A percentile compares a stretch with the other conserved stretches of the same genome.
Evolutionary conservation across 352 stramenopile species (phyloP).

Genomic region (Globisporangium echinulatum): DNA sequence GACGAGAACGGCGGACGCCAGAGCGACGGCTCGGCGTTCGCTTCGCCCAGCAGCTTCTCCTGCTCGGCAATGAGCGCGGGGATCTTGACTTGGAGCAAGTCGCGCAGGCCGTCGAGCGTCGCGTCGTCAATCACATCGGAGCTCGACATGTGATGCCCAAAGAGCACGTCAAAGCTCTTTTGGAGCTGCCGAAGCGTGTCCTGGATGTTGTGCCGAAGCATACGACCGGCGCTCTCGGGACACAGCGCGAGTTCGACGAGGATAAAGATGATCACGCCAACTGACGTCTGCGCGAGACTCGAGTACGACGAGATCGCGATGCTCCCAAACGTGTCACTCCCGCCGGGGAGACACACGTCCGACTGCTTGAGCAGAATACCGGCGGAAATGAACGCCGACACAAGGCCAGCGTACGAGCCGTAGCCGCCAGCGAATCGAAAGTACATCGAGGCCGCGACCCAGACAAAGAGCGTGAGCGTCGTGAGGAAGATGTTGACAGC

Average conservation of each 20-base stretch:
- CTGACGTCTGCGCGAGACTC: constrained; percentile 67
- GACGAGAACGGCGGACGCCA: constrained; percentile 69
- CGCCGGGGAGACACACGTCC: constrained; percentile 42
- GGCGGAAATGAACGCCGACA: constrained; percentile 67
- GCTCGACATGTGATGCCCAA: constrained; percentile 61
- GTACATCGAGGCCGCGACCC: constrained; percentile 69
- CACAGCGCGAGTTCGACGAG: constrained; percentile 59
- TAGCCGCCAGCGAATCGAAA: constrained; percentile 54
- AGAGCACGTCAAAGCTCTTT: constrained; percentile 56
- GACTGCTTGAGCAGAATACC: constrained; percentile 57
- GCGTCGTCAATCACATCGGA: constrained; percentile 42
- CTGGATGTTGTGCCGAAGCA: constrained; percentile 71
- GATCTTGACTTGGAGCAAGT: constrained; percentile 53
- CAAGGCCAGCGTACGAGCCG: constrained; percentile 51
- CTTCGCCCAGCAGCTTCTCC: constrained; percentile 50
- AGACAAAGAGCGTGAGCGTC: constrained; percentile 55
- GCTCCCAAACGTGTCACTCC: constrained; percentile 26
- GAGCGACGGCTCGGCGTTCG: constrained; percentile 52
- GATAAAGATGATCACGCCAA: constrained; percentile 78
- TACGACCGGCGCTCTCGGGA: constrained; percentile 53
- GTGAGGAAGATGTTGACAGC: constrained; percentile 42
- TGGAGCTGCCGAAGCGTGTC: constrained; percentile 61
- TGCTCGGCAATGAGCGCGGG: constrained; percentile 54
- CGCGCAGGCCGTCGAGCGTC: constrained; percentile 46
- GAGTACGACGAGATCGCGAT: constrained; percentile 76